Conservation (phyloP, 2,329 filamentous ascomycete genomes). For the Paracamarosporium sp. region DNA sequence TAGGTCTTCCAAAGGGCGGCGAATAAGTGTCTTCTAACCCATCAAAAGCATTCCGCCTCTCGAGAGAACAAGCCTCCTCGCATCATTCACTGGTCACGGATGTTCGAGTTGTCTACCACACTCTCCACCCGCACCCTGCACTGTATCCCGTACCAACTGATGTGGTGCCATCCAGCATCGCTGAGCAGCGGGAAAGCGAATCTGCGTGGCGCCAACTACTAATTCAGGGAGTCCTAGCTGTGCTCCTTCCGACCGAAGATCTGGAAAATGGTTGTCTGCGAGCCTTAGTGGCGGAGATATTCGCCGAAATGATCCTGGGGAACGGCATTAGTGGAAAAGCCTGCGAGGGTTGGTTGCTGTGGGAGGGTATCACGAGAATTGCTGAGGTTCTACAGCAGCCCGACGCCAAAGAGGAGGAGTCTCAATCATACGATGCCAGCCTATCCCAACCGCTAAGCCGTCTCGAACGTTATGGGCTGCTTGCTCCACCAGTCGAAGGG, state of each 20-base stretch:
- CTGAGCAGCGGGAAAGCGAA: slow-evolving; percentile 78
- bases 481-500: slow-evolving; percentile 48
- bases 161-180: slow-evolving; percentile 57
- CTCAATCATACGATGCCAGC: slow-evolving; percentile 34
- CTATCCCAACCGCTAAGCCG: slow-evolving; percentile 47
- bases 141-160: slow-evolving; percentile 76
- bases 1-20: slow-evolving; percentile 52
- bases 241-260: slow-evolving; percentile 91
- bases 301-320: slow-evolving; percentile 88
- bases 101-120: slow-evolving; percentile 78
- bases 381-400: slow-evolving; percentile 55
- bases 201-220: slow-evolving; percentile 84
- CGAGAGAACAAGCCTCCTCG: slow-evolving; percentile 63
- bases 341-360: slow-evolving; percentile 88
- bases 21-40: slow-evolving; percentile 33
- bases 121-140: slow-evolving; percentile 79
- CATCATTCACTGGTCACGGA: slow-evolving; percentile 67
- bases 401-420: slow-evolving; percentile 35
- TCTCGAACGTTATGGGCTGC: slow-evolving; percentile 64
- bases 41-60: slow-evolving; percentile 72
- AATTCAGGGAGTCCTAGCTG: slow-evolving; percentile 79
- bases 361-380: slow-evolving; percentile 80
- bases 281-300: slow-evolving; percentile 82
- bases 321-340: slow-evolving; percentile 80
- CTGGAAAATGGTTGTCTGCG: slow-evolving; percentile 86